Evolutionary conservation across 2,329 filamentous ascomycete species (phyloP), one percentile per base, ranked within the genome.

Genomic region (Xylaria sp.): DNA sequence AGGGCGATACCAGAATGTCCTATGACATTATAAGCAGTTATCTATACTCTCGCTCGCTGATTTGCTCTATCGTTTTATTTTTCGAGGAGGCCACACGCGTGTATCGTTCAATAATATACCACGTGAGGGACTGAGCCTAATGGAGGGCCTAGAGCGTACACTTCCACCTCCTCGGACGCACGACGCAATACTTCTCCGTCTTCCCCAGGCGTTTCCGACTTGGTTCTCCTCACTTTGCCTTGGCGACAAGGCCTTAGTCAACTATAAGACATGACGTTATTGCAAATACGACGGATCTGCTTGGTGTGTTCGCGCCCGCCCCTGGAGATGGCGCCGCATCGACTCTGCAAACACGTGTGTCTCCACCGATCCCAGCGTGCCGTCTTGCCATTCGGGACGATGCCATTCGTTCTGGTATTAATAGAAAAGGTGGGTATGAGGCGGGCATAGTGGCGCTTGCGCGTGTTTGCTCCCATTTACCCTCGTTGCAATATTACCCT

Each of bases 351-450:
- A 59, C 58, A 61, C 56, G 56, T 59, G 55, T 56, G 50, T 51
- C 50, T 59, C 48, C 44, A 26, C 24, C 11, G 29, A 34, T 34
- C 29, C 29, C 29, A 34, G 29, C 29, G 29, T 11, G 29, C 29
- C 49, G 50, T 39, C 40, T 20, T 50, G 18, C 21, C 38, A 34
- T 29, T 46, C 49, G 11, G 41, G 39, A 50, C 38, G 40, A 55
- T 52, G 20, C 48, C 37, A 62, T 64, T 64, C 56, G 60, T 44
- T 56, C 56, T 54, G 50, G 53, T 62, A 65, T 64, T 63, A 62
- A 60, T 65, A 63, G 56, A 24, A 44, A 45, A 57, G 43, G 53
- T 56, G 51, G 58, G 46, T 57, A 55, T 46, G 44, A 57, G 43
- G 53, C 57, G 51, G 58, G 46, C 56, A 55, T 46, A 54, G 54